phyloP scores from a whole-genome alignment of 768 basidiomycete species.

The Leccinum broughii region DNA sequence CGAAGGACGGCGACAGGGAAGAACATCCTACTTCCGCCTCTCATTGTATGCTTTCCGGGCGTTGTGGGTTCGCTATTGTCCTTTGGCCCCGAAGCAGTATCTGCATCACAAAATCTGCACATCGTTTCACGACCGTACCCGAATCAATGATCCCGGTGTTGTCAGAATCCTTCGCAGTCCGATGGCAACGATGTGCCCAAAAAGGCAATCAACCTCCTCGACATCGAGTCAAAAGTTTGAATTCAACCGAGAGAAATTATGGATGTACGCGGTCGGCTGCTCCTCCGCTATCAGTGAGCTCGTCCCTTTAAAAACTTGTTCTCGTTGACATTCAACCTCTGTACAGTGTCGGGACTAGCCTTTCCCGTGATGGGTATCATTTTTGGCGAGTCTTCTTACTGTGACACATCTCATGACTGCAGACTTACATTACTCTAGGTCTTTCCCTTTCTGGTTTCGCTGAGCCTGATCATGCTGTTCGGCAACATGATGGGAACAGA shows the following conservation, averaged over 20 bases:
- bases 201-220: too few species aligned
- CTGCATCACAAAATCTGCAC: too few species aligned
- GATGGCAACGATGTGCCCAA: too few species aligned
- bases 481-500: conserved; percentile 62
- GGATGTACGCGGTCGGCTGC: conserved; percentile 58
- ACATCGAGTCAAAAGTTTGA: too few species aligned
- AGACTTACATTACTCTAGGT: conserved; percentile 34
- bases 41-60: too few species aligned
- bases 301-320: background rate
- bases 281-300: conserved; percentile 49
- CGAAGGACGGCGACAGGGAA: too few species aligned
- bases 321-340: background rate
- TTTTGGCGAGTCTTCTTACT: conserved; percentile 39
- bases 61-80: too few species aligned
- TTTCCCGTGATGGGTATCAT: conserved; percentile 75
- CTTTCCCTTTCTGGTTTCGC: conserved; percentile 63
- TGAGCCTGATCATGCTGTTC: conserved; percentile 34
- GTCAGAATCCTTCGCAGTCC: too few species aligned
- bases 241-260: conserved; percentile 60
- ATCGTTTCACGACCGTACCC: too few species aligned
- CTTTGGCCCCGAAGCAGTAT: too few species aligned
- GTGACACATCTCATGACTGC: background rate
- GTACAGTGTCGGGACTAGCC: conserved; percentile 53
- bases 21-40: too few species aligned
- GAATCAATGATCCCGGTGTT: too few species aligned